These are phyloP conservation scores for Phlyctochytrium planicorne DNA, from an alignment of 192 early-diverging fungal genomes.

Conservation along the genomic window DNA sequence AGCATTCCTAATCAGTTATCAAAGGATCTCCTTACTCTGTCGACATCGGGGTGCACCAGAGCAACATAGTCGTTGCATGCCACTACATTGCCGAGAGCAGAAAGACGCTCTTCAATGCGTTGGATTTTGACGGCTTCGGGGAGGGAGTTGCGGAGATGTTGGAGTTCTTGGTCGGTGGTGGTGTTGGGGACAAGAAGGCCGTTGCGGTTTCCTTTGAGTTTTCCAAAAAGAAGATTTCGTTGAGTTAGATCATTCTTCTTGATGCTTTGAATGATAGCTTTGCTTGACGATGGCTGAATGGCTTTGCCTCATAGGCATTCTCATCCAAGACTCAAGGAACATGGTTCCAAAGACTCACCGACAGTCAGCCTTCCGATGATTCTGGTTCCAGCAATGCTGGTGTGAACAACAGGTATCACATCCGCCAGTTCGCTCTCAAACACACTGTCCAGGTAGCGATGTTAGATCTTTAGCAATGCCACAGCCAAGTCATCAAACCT, in stretches of 20 bases:
- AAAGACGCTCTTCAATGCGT: constrained; percentile 95
- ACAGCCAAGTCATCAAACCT: constrained; percentile 48
- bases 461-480: constrained; percentile 9
- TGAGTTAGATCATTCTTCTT: too few relatives aligned
- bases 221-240: constrained; percentile 6
- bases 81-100: constrained; percentile 98
- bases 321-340: not conserved
- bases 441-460: constrained; percentile 52
- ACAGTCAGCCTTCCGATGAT: constrained; percentile 93
- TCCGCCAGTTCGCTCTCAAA: constrained; percentile 95
- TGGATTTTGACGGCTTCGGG: constrained; percentile 92
- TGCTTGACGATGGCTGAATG: too few relatives aligned
- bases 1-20: too few relatives aligned
- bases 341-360: constrained; percentile 9
- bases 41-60: constrained; percentile 96
- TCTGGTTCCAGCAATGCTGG: constrained; percentile 94
- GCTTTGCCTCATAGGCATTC: too few relatives aligned
- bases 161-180: constrained; percentile 90
- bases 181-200: constrained; percentile 92
- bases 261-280: not conserved
- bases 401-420: constrained; percentile 95
- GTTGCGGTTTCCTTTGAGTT: constrained; percentile 89
- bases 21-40: constrained; percentile 54
- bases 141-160: constrained; percentile 94
- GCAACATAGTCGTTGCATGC: constrained; percentile 99